A percentile compares a stretch with the other conserved stretches of the same genome.
phyloP scores from a whole-genome alignment of 2,329 filamentous ascomycete species.

The Ascochyta pisi region DNA sequence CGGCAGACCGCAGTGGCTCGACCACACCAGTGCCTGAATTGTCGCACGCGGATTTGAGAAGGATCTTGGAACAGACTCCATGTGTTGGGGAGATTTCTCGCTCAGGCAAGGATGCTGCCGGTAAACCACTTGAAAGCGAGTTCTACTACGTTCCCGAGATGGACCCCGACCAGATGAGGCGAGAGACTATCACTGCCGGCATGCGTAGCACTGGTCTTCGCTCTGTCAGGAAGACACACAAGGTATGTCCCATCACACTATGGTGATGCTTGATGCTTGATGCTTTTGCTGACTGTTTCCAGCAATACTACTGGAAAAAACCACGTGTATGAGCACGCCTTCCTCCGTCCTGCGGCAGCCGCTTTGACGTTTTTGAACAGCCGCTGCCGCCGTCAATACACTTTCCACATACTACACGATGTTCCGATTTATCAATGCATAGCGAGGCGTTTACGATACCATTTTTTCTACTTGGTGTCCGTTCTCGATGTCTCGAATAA shows the following conservation, averaged over 20 bases:
- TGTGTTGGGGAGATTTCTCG: conserved; percentile 90
- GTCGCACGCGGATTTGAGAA: conserved; percentile 63
- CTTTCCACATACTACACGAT: conserved; percentile 11
- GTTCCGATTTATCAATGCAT: conserved; percentile 38
- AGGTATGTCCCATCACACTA: conserved; percentile 66
- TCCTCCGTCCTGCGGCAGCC: not conserved
- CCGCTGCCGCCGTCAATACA: not conserved
- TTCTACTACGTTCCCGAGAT: conserved; percentile 95
- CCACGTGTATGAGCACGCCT: conserved; percentile 51
- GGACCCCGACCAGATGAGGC: conserved; percentile 79
- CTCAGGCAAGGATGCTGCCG: conserved; percentile 94
- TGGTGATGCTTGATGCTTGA: not conserved
- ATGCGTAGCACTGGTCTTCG: conserved; percentile 88
- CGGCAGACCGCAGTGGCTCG: conserved; percentile 22
- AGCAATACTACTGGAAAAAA: conserved; percentile 78
- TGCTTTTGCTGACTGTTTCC: conserved; percentile 19
- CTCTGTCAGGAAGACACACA: conserved; percentile 93
- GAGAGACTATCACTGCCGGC: conserved; percentile 82
- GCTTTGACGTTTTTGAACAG: not conserved
- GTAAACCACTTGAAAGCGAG: conserved; percentile 91
- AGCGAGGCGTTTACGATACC: conserved; percentile 50
- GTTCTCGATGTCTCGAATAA: conserved; percentile 14
- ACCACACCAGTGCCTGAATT: conserved; percentile 38
- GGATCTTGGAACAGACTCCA: conserved; percentile 73
- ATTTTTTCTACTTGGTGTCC: conserved; percentile 26